Base-by-base conservation (phyloP, 768 basidiomycete species). In the Hortiboletus flavorubellus region DNA sequence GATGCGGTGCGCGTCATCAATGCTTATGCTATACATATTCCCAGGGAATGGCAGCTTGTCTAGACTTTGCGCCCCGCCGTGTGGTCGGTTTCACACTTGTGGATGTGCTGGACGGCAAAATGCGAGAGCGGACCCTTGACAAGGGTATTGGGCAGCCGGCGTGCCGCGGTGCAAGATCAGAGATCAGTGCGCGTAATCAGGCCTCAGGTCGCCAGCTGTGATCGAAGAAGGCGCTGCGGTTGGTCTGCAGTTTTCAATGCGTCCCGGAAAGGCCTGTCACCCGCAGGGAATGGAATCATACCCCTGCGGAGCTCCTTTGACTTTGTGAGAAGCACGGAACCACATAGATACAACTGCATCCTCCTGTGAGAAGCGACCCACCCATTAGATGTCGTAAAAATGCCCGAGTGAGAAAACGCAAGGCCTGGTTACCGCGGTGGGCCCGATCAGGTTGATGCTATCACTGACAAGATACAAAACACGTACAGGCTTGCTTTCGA, bases 211-310 rank as follows among this genome's bases (percentile, higher is more conserved):
- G 37, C 56, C 51, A 42, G 46, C 45, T 26, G 35, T 50, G 66
- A 66, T 68, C 58, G 61, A 54, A 58, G 63, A 63, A 68, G 66
- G 49, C 58, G 39, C 63, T 66, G 60, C 54, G 53, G 35, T 15
- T 54, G 33, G 46, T 52, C 38, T 48, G 48, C 52, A 61, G 55
- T 53, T 26, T 44, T 46, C 42, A 59, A 55, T 65, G 60, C 63
- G 60, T 63, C 66, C 46, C 37, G 12, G 48, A 58, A 62, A 41
- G 46, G 53, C 51, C 30, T 21, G 47, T 49, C 49, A 54, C 46
- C 18, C 37, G 49, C 44, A 58, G 49, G 51, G 59, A 64, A 66
- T 67, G 64, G 59, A 67, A 66, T 44, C 49, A 30, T n/a, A 12
- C 30, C 49, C 53, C 53, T 62, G 60, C 63, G 43, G 49, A 53